phyloP scores from a whole-genome alignment of 1,284 basidiomycete species.

The Bondarzewia mesenterica region DNA sequence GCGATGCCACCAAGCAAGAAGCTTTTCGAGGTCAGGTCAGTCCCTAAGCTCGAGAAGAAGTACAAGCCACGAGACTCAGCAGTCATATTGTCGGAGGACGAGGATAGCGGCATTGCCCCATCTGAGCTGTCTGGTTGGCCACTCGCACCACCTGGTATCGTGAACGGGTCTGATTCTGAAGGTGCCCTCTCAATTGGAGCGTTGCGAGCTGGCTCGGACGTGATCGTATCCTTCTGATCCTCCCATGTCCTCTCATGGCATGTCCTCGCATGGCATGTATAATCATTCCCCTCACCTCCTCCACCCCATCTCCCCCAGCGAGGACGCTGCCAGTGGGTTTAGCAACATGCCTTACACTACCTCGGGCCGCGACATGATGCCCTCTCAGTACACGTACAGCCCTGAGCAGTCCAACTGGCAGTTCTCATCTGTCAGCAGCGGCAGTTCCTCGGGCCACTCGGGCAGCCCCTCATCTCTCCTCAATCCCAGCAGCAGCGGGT shows the following conservation, averaged over 20 bases:
- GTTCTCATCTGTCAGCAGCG: conserved; percentile 42
- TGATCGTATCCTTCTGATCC: conserved; percentile 71
- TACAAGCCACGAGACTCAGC: no score
- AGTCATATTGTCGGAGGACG: no score
- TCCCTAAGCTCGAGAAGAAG: no score
- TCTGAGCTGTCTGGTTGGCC: no score
- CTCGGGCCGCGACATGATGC: conserved; percentile 31
- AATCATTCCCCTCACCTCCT: conserved; percentile 45
- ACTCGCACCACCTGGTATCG: no score
- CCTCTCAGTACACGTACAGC: conserved; percentile 50
- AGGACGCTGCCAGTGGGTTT: conserved; percentile 55
- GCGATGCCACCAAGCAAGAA: conserved; percentile 94
- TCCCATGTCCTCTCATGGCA: conserved; percentile 42
- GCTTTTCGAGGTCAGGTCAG: no score
- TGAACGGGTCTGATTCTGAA: no score
- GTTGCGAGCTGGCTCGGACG: no score
- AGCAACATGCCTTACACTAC: conserved; percentile 42
- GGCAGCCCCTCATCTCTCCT: conserved; percentile 73
- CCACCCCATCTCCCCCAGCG: conserved; percentile 56
- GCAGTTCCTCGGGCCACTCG: conserved; percentile 52
- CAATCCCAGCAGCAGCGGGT: conserved; percentile 61
- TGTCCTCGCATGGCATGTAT: conserved; percentile 50
- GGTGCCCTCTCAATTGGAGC: no score
- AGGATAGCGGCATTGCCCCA: no score
- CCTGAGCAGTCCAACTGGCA: conserved; percentile 48